Percentiles rank a stretch among this genome's conserved stretches.
phyloP scores from a whole-genome alignment of 164 flowering plant species.

The Malania oleifera region DNA sequence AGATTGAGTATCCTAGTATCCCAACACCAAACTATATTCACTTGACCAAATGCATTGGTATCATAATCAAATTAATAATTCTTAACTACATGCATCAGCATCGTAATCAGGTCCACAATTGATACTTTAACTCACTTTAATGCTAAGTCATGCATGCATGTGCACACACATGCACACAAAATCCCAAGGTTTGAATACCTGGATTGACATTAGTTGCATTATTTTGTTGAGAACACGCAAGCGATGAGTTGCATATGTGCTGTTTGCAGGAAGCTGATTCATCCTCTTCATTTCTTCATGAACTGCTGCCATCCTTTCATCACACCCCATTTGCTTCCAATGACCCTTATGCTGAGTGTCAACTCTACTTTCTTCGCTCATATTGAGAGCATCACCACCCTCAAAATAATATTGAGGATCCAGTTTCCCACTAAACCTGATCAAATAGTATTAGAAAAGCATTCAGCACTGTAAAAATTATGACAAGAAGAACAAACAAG shows the following conservation, averaged over 20 bases:
- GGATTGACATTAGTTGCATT: constrained; percentile 55
- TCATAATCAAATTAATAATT: neutral
- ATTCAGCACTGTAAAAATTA: neutral
- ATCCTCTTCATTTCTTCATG: constrained; percentile 59
- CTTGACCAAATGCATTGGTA: too few species aligned
- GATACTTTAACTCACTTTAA: too few species aligned
- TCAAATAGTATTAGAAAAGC: neutral
- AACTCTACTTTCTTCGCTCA: constrained; percentile 19
- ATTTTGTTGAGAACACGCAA: constrained; percentile 63
- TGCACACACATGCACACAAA: neutral
- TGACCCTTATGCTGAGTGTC: constrained; percentile 6
- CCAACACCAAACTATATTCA: too few species aligned
- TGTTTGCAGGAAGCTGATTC: constrained; percentile 54
- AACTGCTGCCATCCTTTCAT: constrained; percentile 47
- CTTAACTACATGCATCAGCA: too few species aligned
- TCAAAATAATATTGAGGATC: constrained; percentile 14
- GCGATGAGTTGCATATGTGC: constrained; percentile 65
- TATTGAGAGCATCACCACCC: constrained; percentile 19
- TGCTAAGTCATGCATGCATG: neutral
- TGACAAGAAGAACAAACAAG: neutral
- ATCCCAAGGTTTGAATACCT: constrained; percentile 32
- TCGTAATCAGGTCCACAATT: neutral
- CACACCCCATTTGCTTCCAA: constrained; percentile 26
- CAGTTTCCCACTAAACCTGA: constrained; percentile 19
- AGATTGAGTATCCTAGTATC: too few species aligned